Conservation (phyloP, 352 stramenopile species). For the Phytophthora uliginosa region DNA sequence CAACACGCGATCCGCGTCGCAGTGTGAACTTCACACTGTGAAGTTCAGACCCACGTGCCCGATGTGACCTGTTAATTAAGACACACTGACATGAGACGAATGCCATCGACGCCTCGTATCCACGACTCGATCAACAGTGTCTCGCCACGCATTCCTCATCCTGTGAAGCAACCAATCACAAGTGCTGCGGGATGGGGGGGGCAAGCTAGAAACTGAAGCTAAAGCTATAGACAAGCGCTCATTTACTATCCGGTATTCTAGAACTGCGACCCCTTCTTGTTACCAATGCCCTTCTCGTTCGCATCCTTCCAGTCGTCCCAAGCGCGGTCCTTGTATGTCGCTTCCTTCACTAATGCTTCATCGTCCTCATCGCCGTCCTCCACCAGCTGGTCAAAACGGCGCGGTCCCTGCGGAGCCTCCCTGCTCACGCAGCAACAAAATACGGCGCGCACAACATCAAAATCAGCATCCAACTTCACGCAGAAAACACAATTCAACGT, state of each 20-base stretch:
- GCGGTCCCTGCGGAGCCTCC: slow-evolving; percentile 64
- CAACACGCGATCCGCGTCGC: too few species aligned
- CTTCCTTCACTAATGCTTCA: slow-evolving; percentile 92
- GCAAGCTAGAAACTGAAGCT: too few species aligned
- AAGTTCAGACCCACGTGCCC: too few species aligned
- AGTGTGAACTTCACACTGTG: too few species aligned
- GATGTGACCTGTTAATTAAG: too few species aligned
- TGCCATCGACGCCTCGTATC: too few species aligned
- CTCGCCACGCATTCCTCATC: too few species aligned
- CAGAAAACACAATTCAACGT: slow-evolving; percentile 15
- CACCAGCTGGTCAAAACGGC: slow-evolving; percentile 95
- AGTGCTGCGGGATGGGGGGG: too few species aligned
- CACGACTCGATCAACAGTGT: too few species aligned
- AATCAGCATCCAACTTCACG: not conserved
- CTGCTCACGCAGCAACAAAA: slow-evolving; percentile 31
- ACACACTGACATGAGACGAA: too few species aligned
- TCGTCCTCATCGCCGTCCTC: slow-evolving; percentile 97
- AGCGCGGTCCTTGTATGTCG: slow-evolving; percentile 93
- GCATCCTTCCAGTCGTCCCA: slow-evolving; percentile 99
- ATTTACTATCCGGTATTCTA: slow-evolving; percentile 43
- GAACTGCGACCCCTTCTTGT: slow-evolving; percentile 97
- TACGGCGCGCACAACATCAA: not conserved
- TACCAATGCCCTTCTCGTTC: slow-evolving; percentile 96
- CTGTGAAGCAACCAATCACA: too few species aligned
- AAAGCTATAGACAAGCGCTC: too few species aligned